Evolutionary conservation across 2,329 filamentous ascomycete genomes (phyloP).

Genomic region (Colletotrichum spinosum): DNA sequence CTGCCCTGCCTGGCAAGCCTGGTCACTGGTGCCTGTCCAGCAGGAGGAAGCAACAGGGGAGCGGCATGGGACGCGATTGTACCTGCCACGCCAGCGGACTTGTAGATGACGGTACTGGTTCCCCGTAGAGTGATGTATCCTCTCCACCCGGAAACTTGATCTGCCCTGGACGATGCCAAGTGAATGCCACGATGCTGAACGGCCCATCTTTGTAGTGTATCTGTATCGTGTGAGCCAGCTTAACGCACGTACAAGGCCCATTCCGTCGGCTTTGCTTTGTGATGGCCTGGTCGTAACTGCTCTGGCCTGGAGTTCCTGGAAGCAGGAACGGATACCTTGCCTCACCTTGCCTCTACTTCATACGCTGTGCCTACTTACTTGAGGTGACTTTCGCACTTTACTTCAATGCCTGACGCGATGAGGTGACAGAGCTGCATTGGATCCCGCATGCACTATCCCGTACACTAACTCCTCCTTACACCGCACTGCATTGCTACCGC

Average conservation of each 20-base stretch:
- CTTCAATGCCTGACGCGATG: neutral
- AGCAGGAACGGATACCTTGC: too few relatives aligned
- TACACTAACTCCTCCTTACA: neutral
- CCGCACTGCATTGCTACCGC: neutral
- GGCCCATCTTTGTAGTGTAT: too few relatives aligned
- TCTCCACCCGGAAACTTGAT: conserved; percentile 26
- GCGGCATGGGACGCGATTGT: neutral
- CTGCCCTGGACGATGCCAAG: neutral
- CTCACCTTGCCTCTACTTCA: too few relatives aligned
- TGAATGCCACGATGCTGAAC: too few relatives aligned
- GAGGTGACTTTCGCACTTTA: neutral
- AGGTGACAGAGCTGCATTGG: neutral
- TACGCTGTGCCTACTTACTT: too few relatives aligned
- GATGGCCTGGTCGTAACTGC: too few relatives aligned
- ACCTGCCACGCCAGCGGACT: conserved; percentile 1
- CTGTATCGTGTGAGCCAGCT: too few relatives aligned
- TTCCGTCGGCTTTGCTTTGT: too few relatives aligned
- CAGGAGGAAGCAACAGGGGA: neutral
- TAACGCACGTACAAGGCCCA: too few relatives aligned
- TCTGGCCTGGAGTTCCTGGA: too few relatives aligned
- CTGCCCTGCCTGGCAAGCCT: conserved; percentile 11
- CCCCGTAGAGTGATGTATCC: conserved; percentile 22
- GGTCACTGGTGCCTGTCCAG: neutral
- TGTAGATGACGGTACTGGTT: neutral
- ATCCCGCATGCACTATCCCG: neutral